A percentile compares a stretch with the other conserved stretches of the same genome.
These are phyloP conservation scores for Lactarius hatsudake DNA, from an alignment of 768 basidiomycete genomes.

Conservation along the genomic window DNA sequence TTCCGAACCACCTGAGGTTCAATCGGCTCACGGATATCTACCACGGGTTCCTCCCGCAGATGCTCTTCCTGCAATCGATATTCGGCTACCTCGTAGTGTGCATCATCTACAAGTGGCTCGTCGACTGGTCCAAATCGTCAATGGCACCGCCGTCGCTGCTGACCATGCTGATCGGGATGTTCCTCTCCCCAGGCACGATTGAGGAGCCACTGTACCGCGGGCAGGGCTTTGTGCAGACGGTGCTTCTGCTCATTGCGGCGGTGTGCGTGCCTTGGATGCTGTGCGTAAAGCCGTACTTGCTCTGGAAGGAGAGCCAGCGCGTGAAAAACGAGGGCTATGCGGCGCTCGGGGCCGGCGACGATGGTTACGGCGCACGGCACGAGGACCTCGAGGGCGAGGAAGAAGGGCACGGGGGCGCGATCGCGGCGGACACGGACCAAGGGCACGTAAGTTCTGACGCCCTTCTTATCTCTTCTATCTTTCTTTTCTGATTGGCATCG, in stretches of 20 bases:
- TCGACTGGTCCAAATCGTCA: conserved; percentile 78
- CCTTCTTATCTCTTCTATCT: conserved; percentile 23
- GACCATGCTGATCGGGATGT: conserved; percentile 97
- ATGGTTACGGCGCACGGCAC: conserved; percentile 49
- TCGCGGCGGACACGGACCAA: conserved; percentile 70
- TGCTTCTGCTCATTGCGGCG: conserved; percentile 72
- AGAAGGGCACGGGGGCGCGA: conserved; percentile 71
- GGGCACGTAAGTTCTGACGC: conserved; percentile 58
- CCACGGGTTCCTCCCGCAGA: conserved; percentile 94
- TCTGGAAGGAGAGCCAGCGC: conserved; percentile 86
- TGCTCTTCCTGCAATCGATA: conserved; percentile 96
- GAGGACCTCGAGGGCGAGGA: conserved; percentile 73
- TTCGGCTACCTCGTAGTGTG: conserved; percentile 94
- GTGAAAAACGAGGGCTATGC: conserved; percentile 84
- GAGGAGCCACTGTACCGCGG: conserved; percentile 80
- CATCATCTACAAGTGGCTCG: conserved; percentile 96
- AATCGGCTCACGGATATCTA: conserved; percentile 84
- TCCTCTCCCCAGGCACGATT: conserved; percentile 84
- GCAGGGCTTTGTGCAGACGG: conserved; percentile 78
- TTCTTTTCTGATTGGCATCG: not conserved
- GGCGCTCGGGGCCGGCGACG: conserved; percentile 58
- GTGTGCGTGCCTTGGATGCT: conserved; percentile 97
- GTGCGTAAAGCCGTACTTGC: conserved; percentile 85
- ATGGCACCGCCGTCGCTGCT: conserved; percentile 83
- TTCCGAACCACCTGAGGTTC: conserved; percentile 94